A percentile compares a stretch with the other conserved stretches of the same genome.
Conservation (phyloP, 441 rosid species). For the Gossypium laxum region DNA sequence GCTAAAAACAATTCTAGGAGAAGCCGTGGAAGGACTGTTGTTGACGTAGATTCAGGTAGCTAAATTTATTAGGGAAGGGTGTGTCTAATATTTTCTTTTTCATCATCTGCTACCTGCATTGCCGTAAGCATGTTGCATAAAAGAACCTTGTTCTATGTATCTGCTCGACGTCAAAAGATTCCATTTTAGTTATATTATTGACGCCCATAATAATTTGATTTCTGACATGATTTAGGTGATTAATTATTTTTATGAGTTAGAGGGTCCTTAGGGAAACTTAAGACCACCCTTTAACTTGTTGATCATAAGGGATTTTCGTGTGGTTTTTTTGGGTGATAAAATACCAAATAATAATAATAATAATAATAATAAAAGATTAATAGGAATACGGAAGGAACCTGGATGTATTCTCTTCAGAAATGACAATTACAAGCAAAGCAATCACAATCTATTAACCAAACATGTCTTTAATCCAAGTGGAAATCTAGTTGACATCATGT, state of each 20-base stretch:
- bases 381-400: background rate
- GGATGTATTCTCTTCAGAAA: background rate
- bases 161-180: background rate
- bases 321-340: background rate
- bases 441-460: background rate
- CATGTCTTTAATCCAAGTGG: background rate
- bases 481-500: background rate
- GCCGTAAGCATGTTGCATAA: background rate
- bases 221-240: background rate
- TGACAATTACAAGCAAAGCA: background rate
- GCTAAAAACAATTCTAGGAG: slow-evolving; percentile 56
- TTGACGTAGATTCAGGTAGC: slow-evolving; percentile 61
- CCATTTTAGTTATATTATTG: background rate
- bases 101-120: background rate
- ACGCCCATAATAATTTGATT: background rate
- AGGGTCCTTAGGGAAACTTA: background rate
- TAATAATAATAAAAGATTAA: background rate
- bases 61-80: background rate
- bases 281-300: background rate
- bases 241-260: background rate
- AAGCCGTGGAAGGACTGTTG: slow-evolving; percentile 23
- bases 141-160: background rate
- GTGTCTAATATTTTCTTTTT: background rate
- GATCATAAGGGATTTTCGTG: background rate
- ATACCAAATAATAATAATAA: background rate